Evolutionary conservation across 371 early-diverging fungal species (phyloP), one percentile per base, ranked within the genome.

Genomic region (Rhizomucor pusillus): DNA sequence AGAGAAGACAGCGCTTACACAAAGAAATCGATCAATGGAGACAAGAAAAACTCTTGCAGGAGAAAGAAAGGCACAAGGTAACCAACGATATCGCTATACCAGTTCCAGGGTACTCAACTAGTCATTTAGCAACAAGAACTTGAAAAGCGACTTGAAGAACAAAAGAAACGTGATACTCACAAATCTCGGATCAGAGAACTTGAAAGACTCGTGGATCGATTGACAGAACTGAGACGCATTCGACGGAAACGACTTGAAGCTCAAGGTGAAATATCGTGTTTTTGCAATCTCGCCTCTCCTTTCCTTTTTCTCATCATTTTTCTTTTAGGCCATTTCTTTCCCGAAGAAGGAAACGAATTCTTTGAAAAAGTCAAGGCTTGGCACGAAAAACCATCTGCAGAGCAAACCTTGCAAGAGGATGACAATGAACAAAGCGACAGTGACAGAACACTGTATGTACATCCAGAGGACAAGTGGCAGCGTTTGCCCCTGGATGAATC

Each of bases 261-360:
- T 6, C 58, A 71, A 63, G 69, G 66, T 66, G 23, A 13, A 14
- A n/a, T 14, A n/a, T 25, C n/a, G n/a, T n/a, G n/a, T n/a, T n/a
- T n/a, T n/a, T n/a, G n/a, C n/a, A n/a, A n/a, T n/a, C n/a, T n/a
- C n/a, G n/a, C n/a, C n/a, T n/a, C n/a, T n/a, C n/a, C n/a, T n/a
- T n/a, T n/a, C n/a, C 6, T 14, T 16, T n/a, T 35, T n/a, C 23
- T 57, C 23, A 39, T 0, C 51, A 23, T 50, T 34, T 18, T 24
- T 35, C 14, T 4, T 50, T 14, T 44, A 67, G 79, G 78, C 1
- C 80, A 75, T 52, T 80, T 75, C 57, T 80, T 77, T 52, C 67
- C 76, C 1, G 80, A 76, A 10, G 67, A 71, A 46, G 80, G 73
- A 4, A 62, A 76, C 39, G 65, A 66, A 14, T 79, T 76, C 41